Conservation (phyloP, 352 stramenopile genomes). For the Phytophthora pini region DNA sequence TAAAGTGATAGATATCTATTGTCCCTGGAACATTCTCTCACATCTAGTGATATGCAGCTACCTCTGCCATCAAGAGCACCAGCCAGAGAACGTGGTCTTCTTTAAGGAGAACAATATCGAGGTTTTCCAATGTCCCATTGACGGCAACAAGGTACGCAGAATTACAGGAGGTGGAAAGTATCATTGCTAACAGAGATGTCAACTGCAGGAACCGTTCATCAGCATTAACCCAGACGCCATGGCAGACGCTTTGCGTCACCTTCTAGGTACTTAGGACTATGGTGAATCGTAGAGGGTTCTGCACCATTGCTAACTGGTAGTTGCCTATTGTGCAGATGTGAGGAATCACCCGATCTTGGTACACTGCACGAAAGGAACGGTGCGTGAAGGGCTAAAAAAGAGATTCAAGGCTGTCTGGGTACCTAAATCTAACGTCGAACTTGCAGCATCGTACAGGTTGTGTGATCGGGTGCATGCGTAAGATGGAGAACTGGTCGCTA, state of each 20-base stretch:
- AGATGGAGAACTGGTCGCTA: conserved; percentile 89
- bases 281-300: neutral
- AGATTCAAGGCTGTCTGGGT: neutral
- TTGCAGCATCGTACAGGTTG: conserved; percentile 81
- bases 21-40: neutral
- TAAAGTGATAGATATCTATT: neutral
- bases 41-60: conserved; percentile 48
- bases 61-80: conserved; percentile 86
- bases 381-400: conserved; percentile 19
- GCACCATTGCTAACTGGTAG: conserved; percentile 3
- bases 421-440: neutral
- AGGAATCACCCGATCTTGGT: conserved; percentile 90
- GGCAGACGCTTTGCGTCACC: conserved; percentile 73
- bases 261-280: conserved; percentile 56
- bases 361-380: conserved; percentile 90
- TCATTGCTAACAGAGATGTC: neutral
- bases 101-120: conserved; percentile 84
- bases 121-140: conserved; percentile 86
- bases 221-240: conserved; percentile 88
- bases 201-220: conserved; percentile 85
- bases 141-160: conserved; percentile 83
- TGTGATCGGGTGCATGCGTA: conserved; percentile 88
- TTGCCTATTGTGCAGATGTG: conserved; percentile 49
- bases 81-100: conserved; percentile 82
- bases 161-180: neutral